A percentile compares a stretch with the other conserved stretches of the same genome.
These are phyloP conservation scores for Clonostachys rosea DNA, from an alignment of 2,329 filamentous ascomycete genomes.

Conservation along the genomic window DNA sequence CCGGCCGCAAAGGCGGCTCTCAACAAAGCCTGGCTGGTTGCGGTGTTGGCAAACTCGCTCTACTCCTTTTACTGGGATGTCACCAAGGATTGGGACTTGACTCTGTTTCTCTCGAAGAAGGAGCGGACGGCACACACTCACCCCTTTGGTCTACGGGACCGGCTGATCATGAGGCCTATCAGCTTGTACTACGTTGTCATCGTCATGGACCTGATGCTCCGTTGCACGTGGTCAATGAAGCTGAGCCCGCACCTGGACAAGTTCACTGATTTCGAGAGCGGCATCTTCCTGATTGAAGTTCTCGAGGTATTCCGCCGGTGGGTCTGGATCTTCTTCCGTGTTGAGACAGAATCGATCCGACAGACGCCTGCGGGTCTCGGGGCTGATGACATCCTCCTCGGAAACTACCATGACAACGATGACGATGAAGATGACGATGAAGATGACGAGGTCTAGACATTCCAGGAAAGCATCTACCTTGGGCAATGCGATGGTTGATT, in stretches of 20 bases:
- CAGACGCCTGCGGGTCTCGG: constrained; percentile 43
- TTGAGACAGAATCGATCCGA: constrained; percentile 88
- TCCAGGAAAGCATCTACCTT: background rate
- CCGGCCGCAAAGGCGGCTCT: constrained; percentile 33
- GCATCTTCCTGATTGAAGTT: constrained; percentile 82
- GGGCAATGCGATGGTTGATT: background rate
- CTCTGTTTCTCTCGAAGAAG: constrained; percentile 61
- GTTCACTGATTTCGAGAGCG: constrained; percentile 81
- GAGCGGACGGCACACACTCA: constrained; percentile 60
- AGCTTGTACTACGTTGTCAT: constrained; percentile 82
- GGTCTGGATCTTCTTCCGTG: constrained; percentile 95
- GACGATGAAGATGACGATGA: constrained; percentile 39
- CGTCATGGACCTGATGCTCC: constrained; percentile 69
- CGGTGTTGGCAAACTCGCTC: constrained; percentile 75
- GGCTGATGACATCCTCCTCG: constrained; percentile 69
- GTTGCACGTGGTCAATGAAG: constrained; percentile 90
- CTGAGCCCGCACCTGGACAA: constrained; percentile 77
- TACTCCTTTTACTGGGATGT: constrained; percentile 99
- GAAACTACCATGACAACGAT: constrained; percentile 62
- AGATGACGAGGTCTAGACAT: constrained; percentile 13
- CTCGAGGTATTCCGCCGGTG: constrained; percentile 85
- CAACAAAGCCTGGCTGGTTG: constrained; percentile 62
- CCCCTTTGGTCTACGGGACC: constrained; percentile 72
- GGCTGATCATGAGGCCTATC: constrained; percentile 67
- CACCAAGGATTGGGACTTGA: constrained; percentile 93